Base-by-base conservation (phyloP, 2,329 filamentous ascomycete genomes). In the Fusarium floridanum region DNA sequence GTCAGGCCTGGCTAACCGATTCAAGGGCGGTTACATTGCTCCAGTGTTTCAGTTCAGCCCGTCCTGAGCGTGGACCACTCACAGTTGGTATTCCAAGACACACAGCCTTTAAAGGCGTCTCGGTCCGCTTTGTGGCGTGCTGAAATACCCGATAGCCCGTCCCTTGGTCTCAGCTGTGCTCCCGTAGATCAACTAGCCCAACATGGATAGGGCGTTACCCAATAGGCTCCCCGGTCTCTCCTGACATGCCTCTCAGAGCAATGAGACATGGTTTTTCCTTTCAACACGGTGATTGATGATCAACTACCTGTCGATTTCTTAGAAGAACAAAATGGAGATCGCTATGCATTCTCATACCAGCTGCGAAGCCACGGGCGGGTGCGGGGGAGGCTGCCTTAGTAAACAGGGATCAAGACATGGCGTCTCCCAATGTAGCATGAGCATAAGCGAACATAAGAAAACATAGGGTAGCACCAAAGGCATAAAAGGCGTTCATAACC, bases 91-190 rank as follows among this genome's bases (percentile, higher is more conserved):
- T 53, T 53, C 17, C 24, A 53, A 53, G 48, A 53, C 24, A 32
- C 27, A 29, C 24, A 53, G 10, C 48, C 48, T 53, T n/a, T 5
- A 27, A 48, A 53, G 48, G 24, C 48, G 48, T 16, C 48, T 29
- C 24, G 48, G 48, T 27, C 48, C 48, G 24, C 24, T n/a, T 27
- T n/a, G 48, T 53, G 48, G 24, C 48, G 24, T n/a, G 48, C 48
- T 53, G 48, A 53, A 53, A 53, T 53, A 53, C 48, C 48, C 48
- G 24, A 53, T 53, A n/a, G 48, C 48, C 48, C 24, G 48, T 29
- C 24, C 16, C 16, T n/a, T 53, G 17, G 48, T n/a, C 48, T 53
- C 48, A 48, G 22, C 43, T 27, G 43, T 48, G 43, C 43, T 10
- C 14, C 43, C 11, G 43, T 6, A 48, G 22, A 48, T 48, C 43